These are phyloP conservation scores for Endocarpon pusillum DNA, from an alignment of 495 filamentous ascomycete species.

Conservation along the genomic window DNA sequence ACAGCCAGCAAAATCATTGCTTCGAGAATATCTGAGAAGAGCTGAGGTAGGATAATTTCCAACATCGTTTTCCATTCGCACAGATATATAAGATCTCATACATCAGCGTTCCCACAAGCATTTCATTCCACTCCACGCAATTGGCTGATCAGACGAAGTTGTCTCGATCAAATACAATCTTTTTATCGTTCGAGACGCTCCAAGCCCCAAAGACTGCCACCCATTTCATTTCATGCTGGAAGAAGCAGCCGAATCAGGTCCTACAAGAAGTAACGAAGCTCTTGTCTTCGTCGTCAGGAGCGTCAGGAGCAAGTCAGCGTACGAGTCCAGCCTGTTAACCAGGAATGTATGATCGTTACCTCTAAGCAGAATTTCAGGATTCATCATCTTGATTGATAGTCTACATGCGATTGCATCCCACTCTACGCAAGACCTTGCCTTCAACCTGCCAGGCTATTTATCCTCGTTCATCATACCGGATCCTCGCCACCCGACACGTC, in stretches of 20 bases:
- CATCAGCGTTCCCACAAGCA: no score
- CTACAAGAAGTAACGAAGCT: constrained; percentile 34
- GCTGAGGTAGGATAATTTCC: constrained; percentile 41
- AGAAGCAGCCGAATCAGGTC: constrained; percentile 45
- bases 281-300: no score
- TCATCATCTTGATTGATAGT: no score
- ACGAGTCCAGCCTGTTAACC: no score
- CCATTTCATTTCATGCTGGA: constrained; percentile 43
- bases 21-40: constrained; percentile 55
- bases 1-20: constrained; percentile 54
- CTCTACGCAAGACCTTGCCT: constrained; percentile 13
- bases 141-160: no score
- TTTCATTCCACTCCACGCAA: no score
- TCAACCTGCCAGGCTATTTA: constrained; percentile 23
- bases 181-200: constrained; percentile 59
- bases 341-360: no score
- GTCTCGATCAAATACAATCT: no score
- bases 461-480: constrained; percentile 18
- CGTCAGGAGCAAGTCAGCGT: no score
- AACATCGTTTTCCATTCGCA: constrained; percentile 25
- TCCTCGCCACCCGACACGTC: constrained; percentile 13
- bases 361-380: no score
- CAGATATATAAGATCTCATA: neutral
- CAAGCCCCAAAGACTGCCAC: constrained; percentile 38
- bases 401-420: constrained; percentile 24